Evolutionary conservation across 805 yeast genomes (phyloP), one percentile per base, ranked within the genome.

Genomic region (Schizosaccharomyces cryophilus): DNA sequence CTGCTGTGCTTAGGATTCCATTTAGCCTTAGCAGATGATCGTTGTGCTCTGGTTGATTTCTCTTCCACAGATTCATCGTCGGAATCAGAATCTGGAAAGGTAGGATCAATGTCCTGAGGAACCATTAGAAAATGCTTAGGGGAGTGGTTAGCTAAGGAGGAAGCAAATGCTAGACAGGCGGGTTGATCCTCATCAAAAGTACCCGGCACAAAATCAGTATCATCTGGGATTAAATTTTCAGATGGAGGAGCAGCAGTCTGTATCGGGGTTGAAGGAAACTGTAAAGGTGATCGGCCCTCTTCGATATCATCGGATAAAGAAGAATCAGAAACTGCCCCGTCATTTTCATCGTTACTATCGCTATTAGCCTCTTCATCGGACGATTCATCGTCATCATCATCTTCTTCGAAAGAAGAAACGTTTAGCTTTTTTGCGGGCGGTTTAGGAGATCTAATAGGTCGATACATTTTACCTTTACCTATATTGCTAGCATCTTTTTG

Each of bases 91-190:
- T 62, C 67, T 7, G 67, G 67, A 61, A 66, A 66, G 35, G 67
- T 62, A n/a, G 67, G 67, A 61, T 66, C 67, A 45, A 66, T 64
- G 45, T 66, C 67, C 54, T 66, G 66, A n/a, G 67, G 67, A n/a
- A 65, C 51, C 26, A 54, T 61, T 42, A 55, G 58, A 24, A 51
- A 62, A n/a, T 30, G 40, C n/a, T 38, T 55, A 7, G 63, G 60
- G 5, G 59, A 51, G 17, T 31, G 63, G 15, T 64, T 64, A 11
- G 62, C 66, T 15, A 64, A 54, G 13, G 66, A 63, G 5, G 66
- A 65, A 45, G 61, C 62, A 51, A 61, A 66, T 5, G 68, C 68
- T 9, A 62, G 55, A 58, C 66, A 67, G 56, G 66, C 62, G 17
- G 67, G 66, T 42, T 61, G 59, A 55, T 66, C 68, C 51, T 66